Conservation (phyloP, 805 yeast genomes). For the Wickerhamiella occidentalis region DNA sequence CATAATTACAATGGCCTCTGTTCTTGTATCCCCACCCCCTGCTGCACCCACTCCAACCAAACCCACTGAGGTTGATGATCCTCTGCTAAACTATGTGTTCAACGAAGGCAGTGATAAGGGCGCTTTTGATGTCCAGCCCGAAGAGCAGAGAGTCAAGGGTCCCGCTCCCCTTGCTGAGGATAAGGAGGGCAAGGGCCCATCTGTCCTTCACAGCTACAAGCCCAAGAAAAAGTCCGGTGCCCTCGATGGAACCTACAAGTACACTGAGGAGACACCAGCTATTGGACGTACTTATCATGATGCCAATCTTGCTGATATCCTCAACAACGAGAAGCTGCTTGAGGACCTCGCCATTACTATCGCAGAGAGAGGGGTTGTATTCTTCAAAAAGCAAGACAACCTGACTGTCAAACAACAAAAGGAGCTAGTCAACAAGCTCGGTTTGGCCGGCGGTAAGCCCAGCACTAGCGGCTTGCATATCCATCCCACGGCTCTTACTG, state of each 20-base stretch:
- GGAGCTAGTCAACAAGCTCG: conserved; percentile 22
- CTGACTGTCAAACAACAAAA: conserved; percentile 23
- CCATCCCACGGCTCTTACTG: conserved; percentile 26
- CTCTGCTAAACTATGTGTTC: conserved; percentile 13
- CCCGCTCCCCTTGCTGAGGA: conserved; percentile 23
- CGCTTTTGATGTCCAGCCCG: conserved; percentile 18
- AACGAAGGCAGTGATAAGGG: conserved; percentile 10
- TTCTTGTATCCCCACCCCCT: too few relatives aligned
- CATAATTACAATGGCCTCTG: too few relatives aligned
- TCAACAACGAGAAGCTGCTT: conserved; percentile 23
- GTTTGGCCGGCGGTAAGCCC: conserved; percentile 24
- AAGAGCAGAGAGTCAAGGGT: conserved; percentile 15
- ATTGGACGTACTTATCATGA: conserved; percentile 26
- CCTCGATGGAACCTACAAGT: conserved; percentile 23
- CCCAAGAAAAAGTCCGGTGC: conserved; percentile 22
- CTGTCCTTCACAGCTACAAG: conserved; percentile 12
- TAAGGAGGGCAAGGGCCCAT: conserved; percentile 19
- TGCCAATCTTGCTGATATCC: conserved; percentile 22
- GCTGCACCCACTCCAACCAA: too few relatives aligned
- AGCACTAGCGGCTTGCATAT: conserved; percentile 23
- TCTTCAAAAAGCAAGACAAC: conserved; percentile 37
- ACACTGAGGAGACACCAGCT: conserved; percentile 24
- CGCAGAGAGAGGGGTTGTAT: conserved; percentile 40
- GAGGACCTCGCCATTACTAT: conserved; percentile 37
- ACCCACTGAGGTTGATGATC: background rate